phyloP scores from a whole-genome alignment of 139 green algal species.

The Chlorella sp. region DNA sequence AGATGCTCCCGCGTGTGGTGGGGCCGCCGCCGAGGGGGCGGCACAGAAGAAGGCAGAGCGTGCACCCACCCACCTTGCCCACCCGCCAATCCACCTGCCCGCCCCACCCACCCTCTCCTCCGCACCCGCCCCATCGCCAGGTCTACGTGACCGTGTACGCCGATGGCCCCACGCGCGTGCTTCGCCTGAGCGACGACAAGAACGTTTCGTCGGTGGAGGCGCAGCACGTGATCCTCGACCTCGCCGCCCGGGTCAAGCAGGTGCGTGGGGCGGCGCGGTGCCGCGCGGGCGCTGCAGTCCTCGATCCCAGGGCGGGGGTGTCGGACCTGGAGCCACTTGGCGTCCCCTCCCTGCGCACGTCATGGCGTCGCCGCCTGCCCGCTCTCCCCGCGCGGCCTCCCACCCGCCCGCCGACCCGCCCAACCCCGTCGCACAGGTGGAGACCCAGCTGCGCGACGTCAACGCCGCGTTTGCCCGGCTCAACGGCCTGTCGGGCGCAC shows the following conservation, averaged over 20 bases:
- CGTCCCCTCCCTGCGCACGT: too few relatives aligned
- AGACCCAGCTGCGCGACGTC: slow-evolving; percentile 46
- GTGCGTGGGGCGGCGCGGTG: slow-evolving; percentile 7
- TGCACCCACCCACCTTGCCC: too few relatives aligned
- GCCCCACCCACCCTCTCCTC: neutral
- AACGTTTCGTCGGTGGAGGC: slow-evolving; percentile 49
- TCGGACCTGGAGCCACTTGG: too few relatives aligned
- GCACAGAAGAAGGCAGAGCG: too few relatives aligned
- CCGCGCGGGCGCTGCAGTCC: too few relatives aligned
- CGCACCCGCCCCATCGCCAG: slow-evolving; percentile 24
- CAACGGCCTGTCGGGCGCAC: slow-evolving; percentile 33
- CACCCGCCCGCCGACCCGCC: too few relatives aligned
- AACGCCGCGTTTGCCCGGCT: slow-evolving; percentile 49
- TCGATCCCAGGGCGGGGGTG: too few relatives aligned
- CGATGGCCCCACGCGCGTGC: slow-evolving; percentile 85
- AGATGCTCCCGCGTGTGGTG: too few relatives aligned
- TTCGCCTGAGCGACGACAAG: slow-evolving; percentile 79
- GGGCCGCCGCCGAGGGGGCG: too few relatives aligned
- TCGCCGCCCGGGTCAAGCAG: slow-evolving; percentile 57
- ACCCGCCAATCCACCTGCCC: neutral
- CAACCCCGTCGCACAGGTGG: slow-evolving; percentile 54
- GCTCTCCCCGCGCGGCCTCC: too few relatives aligned
- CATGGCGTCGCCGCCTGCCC: too few relatives aligned
- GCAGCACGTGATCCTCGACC: slow-evolving; percentile 61
- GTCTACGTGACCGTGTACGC: slow-evolving; percentile 85